Evolutionary conservation across 257 asterid genomes (phyloP), one percentile per base, ranked within the genome.

Genomic region (Capsicum pubescens): DNA sequence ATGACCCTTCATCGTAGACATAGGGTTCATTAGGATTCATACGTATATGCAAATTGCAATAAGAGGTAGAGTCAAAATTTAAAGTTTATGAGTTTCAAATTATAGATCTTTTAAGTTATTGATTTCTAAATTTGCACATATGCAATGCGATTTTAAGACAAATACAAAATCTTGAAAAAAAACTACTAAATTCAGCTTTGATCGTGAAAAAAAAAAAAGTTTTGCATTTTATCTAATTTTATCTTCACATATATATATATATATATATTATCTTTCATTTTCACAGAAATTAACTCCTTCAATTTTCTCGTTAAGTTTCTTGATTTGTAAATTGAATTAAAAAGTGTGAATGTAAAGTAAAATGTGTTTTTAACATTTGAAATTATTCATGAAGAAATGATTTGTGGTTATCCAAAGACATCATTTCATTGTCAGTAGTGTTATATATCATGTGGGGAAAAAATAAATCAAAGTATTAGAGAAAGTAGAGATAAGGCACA

Each of bases 371-470:
- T 2, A 50, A 52, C 59, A 12, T 26, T 52, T 52, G 14, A 76
- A 17, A 76, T 5, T 76, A 13, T 26, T 52, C 81, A 76, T 26
- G 46, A 52, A 76, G 44, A 21, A 3, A 52, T 52, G 46, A 50
- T 76, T 14, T 52, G 81, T 76, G 63, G 63, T 76, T 76, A 76
- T 76, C 2, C 52, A 26, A 52, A 2, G 12, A 76, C 52, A 52
- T 21, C 61, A 76, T 52, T 52, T 76, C 81, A 76, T 76, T 76
- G 58, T 76, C 81, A 52, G 26, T 7, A n/a, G 44, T 74, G 8
- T 50, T 74, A 64, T 48, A 48, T 48, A 64, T 74, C 42, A 21
- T 74, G 19, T 21, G 44, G 21, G 7, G 21, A 1, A 50, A 74
- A 52, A 44, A 19, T 39, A 39, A 74, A 9, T 74, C 19, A 74